Conservation (phyloP, 2,329 filamentous ascomycete genomes). For the Thermoascus crustaceus region DNA sequence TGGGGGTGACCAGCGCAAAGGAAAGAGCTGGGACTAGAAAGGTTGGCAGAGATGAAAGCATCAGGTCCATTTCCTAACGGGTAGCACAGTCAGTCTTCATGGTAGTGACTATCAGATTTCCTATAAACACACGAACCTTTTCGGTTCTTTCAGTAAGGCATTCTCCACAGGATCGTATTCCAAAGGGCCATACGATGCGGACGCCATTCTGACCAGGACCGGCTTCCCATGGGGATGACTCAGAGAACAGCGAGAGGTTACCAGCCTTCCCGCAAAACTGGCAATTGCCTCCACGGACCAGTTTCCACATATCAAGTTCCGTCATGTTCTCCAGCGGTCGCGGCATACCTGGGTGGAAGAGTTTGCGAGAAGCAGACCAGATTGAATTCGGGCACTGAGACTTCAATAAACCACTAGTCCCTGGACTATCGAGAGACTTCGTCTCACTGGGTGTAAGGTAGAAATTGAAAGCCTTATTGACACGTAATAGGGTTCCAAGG, state of each 20-base stretch:
- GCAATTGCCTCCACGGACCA: slow-evolving; percentile 56
- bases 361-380: slow-evolving; percentile 62
- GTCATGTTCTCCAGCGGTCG: slow-evolving; percentile 55
- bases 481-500: slow-evolving; percentile 56
- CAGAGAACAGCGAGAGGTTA: slow-evolving; percentile 14
- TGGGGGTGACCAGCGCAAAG: slow-evolving; percentile 56
- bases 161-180: slow-evolving; percentile 54
- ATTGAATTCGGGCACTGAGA: slow-evolving; percentile 54
- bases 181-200: slow-evolving; percentile 64
- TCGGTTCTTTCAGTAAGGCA: slow-evolving; percentile 55
- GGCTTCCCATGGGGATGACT: slow-evolving; percentile 44
- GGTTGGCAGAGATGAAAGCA: slow-evolving; percentile 55
- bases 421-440: slow-evolving; percentile 20
- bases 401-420: slow-evolving; percentile 23
- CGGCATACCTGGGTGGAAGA: slow-evolving; percentile 60
- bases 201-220: slow-evolving; percentile 57
- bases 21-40: slow-evolving; percentile 61
- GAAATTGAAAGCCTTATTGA: slow-evolving; percentile 59
- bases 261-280: slow-evolving; percentile 54
- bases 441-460: slow-evolving; percentile 47
- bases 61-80: slow-evolving; percentile 60
- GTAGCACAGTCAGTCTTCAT: slow-evolving; percentile 18
- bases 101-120: slow-evolving; percentile 10
- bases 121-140: slow-evolving; percentile 49
- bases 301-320: slow-evolving; percentile 69